These are phyloP conservation scores for Candida morakotiae DNA, from an alignment of 805 yeast genomes.

Conservation along the genomic window DNA sequence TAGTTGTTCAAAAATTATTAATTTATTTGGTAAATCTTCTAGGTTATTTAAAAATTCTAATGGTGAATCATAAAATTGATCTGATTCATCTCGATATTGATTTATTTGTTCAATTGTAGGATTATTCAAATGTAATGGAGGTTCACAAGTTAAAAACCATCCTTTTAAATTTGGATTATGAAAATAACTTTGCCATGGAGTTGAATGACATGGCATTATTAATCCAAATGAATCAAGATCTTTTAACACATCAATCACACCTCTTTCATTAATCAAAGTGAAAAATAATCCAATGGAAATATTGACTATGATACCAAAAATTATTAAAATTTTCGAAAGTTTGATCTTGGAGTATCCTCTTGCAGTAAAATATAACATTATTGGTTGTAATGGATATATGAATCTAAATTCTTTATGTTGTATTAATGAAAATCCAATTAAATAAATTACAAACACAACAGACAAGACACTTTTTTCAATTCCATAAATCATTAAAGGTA, in stretches of 20 bases:
- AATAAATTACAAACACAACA: slow-evolving; percentile 28
- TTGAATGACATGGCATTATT: slow-evolving; percentile 94
- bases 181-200: slow-evolving; percentile 88
- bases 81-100: slow-evolving; percentile 81
- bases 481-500: slow-evolving; percentile 52
- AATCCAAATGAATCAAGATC: slow-evolving; percentile 67
- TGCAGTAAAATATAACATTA: slow-evolving; percentile 42
- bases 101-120: slow-evolving; percentile 21
- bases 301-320: slow-evolving; percentile 26
- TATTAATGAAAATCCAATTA: slow-evolving; percentile 58
- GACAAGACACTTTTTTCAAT: slow-evolving; percentile 1
- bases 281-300: slow-evolving; percentile 45
- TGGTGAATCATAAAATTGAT: slow-evolving; percentile 71
- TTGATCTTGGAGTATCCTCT: slow-evolving; percentile 5
- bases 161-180: slow-evolving; percentile 47
- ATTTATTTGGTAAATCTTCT: slow-evolving; percentile 24
- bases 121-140: slow-evolving; percentile 54
- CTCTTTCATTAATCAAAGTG: slow-evolving; percentile 76
- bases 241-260: slow-evolving; percentile 68
- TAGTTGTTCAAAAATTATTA: slow-evolving; percentile 69
- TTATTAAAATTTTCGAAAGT: slow-evolving; percentile 10
- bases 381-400: slow-evolving; percentile 79
- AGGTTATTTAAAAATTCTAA: slow-evolving; percentile 39
- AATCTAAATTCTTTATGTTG: slow-evolving; percentile 91
- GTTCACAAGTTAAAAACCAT: slow-evolving; percentile 90